A percentile compares a stretch with the other conserved stretches of the same genome.
Conservation (phyloP, 2,329 filamentous ascomycete species). For the Triangularia verruculosa region DNA sequence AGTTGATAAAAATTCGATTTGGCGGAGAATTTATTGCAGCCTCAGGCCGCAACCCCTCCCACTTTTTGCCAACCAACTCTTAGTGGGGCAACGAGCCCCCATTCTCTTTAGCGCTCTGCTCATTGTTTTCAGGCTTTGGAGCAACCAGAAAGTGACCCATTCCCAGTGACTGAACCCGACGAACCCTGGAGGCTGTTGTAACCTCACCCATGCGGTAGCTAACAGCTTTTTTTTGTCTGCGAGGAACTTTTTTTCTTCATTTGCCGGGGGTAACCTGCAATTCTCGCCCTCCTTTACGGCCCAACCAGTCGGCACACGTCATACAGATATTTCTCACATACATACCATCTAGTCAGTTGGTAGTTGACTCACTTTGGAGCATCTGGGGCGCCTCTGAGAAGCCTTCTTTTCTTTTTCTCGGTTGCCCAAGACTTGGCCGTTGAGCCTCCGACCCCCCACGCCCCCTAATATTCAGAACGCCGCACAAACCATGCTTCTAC, state of each 20-base stretch:
- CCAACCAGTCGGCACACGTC: neutral
- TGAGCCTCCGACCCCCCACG: neutral
- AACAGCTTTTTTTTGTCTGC: neutral
- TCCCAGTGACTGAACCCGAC: neutral
- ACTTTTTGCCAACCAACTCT: neutral
- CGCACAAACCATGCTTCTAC: conserved; percentile 18
- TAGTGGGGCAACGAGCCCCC: conserved; percentile 12
- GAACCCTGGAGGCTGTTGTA: neutral
- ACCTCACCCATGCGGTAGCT: neutral
- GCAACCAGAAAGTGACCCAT: neutral
- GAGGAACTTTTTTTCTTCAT: neutral
- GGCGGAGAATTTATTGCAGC: conserved; percentile 26
- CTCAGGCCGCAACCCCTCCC: conserved; percentile 26
- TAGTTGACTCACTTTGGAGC: neutral
- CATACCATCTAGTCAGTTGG: neutral
- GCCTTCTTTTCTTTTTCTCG: neutral
- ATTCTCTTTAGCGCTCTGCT: conserved; percentile 1
- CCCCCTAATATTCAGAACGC: neutral
- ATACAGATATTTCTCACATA: neutral
- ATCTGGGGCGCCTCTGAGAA: neutral
- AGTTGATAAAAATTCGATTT: conserved; percentile 27
- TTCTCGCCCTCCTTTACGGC: neutral
- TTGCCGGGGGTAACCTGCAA: neutral
- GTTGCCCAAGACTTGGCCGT: neutral
- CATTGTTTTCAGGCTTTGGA: conserved; percentile 1